Percentiles rank a stretch among this genome's conserved stretches.
phyloP scores from a whole-genome alignment of 176 grass and related monocot genomes.

The Oryza nivara region DNA sequence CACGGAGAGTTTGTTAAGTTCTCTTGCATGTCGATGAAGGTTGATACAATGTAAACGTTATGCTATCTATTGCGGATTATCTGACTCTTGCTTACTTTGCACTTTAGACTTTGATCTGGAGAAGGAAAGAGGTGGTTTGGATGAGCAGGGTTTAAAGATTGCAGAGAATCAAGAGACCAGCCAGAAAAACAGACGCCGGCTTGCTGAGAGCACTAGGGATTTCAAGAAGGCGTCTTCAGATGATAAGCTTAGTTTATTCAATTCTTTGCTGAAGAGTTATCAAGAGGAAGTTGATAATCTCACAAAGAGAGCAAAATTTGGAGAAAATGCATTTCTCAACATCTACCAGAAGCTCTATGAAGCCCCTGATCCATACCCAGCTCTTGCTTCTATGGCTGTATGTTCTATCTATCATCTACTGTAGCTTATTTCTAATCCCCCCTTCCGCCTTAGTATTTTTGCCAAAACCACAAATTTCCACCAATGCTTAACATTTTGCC shows the following conservation, averaged over 20 bases:
- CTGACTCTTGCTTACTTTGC: slow-evolving; percentile 31
- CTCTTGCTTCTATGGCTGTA: slow-evolving; percentile 95
- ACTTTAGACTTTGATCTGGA: slow-evolving; percentile 89
- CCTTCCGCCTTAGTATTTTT: background rate
- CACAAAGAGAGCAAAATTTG: slow-evolving; percentile 99
- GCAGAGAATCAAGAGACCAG: slow-evolving; percentile 98
- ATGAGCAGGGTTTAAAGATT: slow-evolving; percentile 98
- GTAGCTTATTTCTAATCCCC: background rate
- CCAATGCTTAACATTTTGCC: slow-evolving; percentile 1
- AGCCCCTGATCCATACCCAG: slow-evolving; percentile 98
- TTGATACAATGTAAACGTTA: background rate
- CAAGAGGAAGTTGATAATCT: slow-evolving; percentile 99
- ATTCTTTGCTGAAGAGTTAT: slow-evolving; percentile 92
- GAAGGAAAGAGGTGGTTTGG: slow-evolving; percentile 94
- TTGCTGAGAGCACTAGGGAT: slow-evolving; percentile 94
- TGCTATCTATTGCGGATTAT: slow-evolving; percentile 15
- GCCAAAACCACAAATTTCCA: slow-evolving; percentile 30
- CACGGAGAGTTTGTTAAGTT: background rate
- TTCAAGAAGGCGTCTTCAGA: slow-evolving; percentile 95
- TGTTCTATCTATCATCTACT: slow-evolving; percentile 40
- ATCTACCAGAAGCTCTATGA: slow-evolving; percentile 99
- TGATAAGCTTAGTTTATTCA: slow-evolving; percentile 89
- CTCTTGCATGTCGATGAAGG: slow-evolving; percentile 14
- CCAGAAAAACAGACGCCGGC: slow-evolving; percentile 95
- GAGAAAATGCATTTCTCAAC: slow-evolving; percentile 99